These are phyloP conservation scores for Malassezia obtusa DNA, from an alignment of 1,284 basidiomycete genomes.

Conservation along the genomic window DNA sequence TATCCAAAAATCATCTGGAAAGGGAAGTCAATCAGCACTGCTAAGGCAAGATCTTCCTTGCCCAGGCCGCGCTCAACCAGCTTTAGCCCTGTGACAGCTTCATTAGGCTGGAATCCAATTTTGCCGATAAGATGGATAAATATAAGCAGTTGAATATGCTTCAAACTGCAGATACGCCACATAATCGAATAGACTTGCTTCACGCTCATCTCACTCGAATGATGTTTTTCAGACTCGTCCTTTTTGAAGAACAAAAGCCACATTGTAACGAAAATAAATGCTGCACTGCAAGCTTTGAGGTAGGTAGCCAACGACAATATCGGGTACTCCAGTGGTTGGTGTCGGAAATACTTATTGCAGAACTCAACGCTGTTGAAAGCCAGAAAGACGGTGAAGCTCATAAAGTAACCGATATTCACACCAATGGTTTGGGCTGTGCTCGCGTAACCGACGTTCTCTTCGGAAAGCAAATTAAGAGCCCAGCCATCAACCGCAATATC, in stretches of 20 bases:
- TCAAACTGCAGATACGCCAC: constrained; percentile 82
- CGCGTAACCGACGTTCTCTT: constrained; percentile 89
- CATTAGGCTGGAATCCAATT: constrained; percentile 89
- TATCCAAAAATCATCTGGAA: constrained; percentile 94
- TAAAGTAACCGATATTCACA: constrained; percentile 87
- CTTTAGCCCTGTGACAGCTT: constrained; percentile 83
- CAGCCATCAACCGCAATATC: constrained; percentile 98
- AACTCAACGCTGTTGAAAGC: constrained; percentile 93
- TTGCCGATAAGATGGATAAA: constrained; percentile 83
- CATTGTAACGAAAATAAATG: constrained; percentile 71
- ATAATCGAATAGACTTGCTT: constrained; percentile 84
- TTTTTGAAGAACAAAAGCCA: constrained; percentile 82
- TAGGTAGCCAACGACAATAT: constrained; percentile 71
- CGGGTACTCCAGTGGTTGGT: constrained; percentile 60
- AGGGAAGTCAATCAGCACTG: constrained; percentile 93
- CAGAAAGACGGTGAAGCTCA: constrained; percentile 93
- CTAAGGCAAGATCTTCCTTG: constrained; percentile 86
- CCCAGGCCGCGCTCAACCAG: constrained; percentile 92
- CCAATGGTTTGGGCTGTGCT: constrained; percentile 97
- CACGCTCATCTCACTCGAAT: constrained; percentile 71
- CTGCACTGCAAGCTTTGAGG: constrained; percentile 71
- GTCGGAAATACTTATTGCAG: constrained; percentile 64
- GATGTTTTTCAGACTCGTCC: constrained; percentile 56
- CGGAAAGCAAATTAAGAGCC: constrained; percentile 90
- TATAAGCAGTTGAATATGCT: constrained; percentile 82